Percentiles rank a stretch among this genome's conserved stretches.
Conservation (phyloP, 345 rosid species). For the Arabidopsis thaliana region DNA sequence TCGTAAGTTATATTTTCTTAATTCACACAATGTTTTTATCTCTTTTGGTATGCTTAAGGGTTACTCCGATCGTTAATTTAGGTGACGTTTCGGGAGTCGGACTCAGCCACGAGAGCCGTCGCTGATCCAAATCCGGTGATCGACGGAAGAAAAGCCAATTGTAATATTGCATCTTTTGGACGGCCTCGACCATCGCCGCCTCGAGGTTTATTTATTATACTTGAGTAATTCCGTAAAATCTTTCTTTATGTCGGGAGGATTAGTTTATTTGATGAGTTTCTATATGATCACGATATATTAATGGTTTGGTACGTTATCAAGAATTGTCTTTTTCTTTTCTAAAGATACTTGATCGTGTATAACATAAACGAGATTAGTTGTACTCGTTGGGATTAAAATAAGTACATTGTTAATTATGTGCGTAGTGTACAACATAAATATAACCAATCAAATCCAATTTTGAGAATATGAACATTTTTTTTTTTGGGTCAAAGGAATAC, state of each 20-base stretch:
- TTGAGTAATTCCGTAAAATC: not conserved
- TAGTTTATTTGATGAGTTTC: slow-evolving; percentile 16
- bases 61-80: slow-evolving; percentile 21
- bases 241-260: not conserved
- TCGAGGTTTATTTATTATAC: slow-evolving; percentile 54
- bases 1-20: slow-evolving; percentile 55
- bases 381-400: slow-evolving; percentile 9
- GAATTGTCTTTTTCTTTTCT: not conserved
- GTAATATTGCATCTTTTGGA: slow-evolving; percentile 90
- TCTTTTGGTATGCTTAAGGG: not conserved
- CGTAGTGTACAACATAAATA: slow-evolving; percentile 7
- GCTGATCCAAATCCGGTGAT: slow-evolving; percentile 81
- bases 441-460: not conserved
- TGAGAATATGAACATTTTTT: not conserved
- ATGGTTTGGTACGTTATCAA: slow-evolving; percentile 23
- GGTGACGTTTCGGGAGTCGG: slow-evolving; percentile 94
- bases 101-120: slow-evolving; percentile 83
- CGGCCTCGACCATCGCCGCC: slow-evolving; percentile 90
- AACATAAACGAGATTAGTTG: slow-evolving; percentile 15
- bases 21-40: not conserved
- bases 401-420: slow-evolving; percentile 12
- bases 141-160: slow-evolving; percentile 90
- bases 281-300: not conserved
- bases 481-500: too few species aligned
- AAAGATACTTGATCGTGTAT: not conserved